phyloP scores from a whole-genome alignment of 129 eudicot genomes.

The Deinandra increscens region DNA sequence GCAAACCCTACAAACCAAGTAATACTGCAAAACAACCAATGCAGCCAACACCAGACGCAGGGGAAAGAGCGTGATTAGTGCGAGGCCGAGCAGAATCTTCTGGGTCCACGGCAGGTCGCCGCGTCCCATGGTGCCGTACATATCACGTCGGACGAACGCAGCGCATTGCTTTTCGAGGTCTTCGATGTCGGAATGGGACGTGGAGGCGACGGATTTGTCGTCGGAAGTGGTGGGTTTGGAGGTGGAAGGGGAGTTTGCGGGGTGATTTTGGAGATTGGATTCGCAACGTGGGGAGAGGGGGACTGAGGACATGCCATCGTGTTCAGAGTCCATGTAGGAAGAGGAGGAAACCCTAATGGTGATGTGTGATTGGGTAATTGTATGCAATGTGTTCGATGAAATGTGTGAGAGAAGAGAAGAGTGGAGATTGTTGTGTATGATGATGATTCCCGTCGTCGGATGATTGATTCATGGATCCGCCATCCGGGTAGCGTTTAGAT shows the following conservation, averaged over 20 bases:
- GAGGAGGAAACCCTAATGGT: not conserved
- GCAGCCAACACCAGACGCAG: conserved; percentile 46
- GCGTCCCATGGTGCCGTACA: conserved; percentile 86
- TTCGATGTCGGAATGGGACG: conserved; percentile 26
- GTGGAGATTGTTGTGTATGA: conserved; percentile 2
- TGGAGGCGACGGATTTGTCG: conserved; percentile 19
- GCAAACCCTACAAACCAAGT: conserved; percentile 60
- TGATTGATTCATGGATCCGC: conserved; percentile 11
- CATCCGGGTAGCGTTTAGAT: too few species aligned
- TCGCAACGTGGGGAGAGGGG: conserved; percentile 29
- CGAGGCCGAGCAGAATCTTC: conserved; percentile 46
- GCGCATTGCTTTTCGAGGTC: conserved; percentile 70
- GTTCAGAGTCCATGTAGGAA: conserved; percentile 53
- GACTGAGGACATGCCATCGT: conserved; percentile 34
- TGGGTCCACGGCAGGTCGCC: conserved; percentile 61
- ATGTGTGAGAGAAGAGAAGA: conserved; percentile 22
- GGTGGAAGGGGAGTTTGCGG: conserved; percentile 42
- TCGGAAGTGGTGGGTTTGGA: conserved; percentile 26
- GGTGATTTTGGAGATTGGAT: conserved; percentile 28
- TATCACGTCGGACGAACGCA: conserved; percentile 62
- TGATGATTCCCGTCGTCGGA: not conserved
- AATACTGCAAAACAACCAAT: conserved; percentile 53
- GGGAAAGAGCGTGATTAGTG: conserved; percentile 54
- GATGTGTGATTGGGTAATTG: conserved; percentile 17
- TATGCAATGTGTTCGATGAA: conserved; percentile 24